These are phyloP conservation scores for Populus hybrid DNA, from an alignment of 441 rosid species.

Conservation along the genomic window DNA sequence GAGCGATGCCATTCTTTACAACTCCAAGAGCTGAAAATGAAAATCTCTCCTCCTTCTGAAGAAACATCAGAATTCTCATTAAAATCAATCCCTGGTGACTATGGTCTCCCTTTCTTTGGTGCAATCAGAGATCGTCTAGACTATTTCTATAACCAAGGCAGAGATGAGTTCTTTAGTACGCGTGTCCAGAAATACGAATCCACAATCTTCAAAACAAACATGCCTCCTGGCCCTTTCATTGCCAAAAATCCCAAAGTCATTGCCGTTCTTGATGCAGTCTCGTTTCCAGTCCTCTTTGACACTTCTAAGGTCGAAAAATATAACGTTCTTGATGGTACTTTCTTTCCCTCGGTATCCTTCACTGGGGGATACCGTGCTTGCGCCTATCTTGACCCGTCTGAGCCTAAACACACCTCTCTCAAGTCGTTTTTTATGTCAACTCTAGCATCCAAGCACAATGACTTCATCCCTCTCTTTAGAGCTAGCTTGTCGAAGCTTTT, in stretches of 20 bases:
- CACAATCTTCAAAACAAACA: slow-evolving; percentile 59
- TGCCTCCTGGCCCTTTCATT: slow-evolving; percentile 79
- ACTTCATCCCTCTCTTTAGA: slow-evolving; percentile 33
- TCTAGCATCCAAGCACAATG: slow-evolving; percentile 22
- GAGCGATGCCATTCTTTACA: neutral
- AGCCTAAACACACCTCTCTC: slow-evolving; percentile 35
- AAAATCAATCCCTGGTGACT: slow-evolving; percentile 59
- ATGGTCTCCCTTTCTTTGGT: slow-evolving; percentile 58
- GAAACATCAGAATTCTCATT: slow-evolving; percentile 37
- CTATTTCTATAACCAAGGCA: slow-evolving; percentile 66
- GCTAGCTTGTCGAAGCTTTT: slow-evolving; percentile 27
- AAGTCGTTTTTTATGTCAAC: slow-evolving; percentile 32
- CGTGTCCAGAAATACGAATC: slow-evolving; percentile 52
- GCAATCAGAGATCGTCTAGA: slow-evolving; percentile 64
- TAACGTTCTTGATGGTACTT: slow-evolving; percentile 45
- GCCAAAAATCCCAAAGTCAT: slow-evolving; percentile 37
- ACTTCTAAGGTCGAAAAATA: slow-evolving; percentile 45
- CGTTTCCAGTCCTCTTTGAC: slow-evolving; percentile 53
- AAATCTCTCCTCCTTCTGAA: slow-evolving; percentile 20
- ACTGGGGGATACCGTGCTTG: slow-evolving; percentile 45
- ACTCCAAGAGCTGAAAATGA: neutral
- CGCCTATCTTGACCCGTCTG: slow-evolving; percentile 52
- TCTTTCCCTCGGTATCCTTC: slow-evolving; percentile 41
- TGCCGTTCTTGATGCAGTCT: slow-evolving; percentile 42
- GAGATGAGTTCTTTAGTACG: slow-evolving; percentile 55